Evolutionary conservation across 352 stramenopile genomes (phyloP), one percentile per base, ranked within the genome.

Genomic region (Paralagenidium karlingii): DNA sequence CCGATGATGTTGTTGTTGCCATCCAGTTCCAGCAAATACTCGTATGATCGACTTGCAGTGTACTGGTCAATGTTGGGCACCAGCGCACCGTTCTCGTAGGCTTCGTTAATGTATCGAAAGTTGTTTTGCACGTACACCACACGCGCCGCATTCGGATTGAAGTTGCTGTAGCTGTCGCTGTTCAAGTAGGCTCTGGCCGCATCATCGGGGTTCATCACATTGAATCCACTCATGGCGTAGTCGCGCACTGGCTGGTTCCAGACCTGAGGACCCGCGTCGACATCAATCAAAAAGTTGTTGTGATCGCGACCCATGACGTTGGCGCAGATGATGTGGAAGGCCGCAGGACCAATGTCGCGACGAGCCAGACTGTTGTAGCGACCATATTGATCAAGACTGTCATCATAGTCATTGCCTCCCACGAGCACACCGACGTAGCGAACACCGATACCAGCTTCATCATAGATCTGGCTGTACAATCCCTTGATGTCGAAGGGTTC

Each of bases 211-310:
- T 27, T 34, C 25, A 53, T 24, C 36, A 47, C 36, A 0, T 46
- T 33, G 8, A 24, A 18, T 2, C 22, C 30, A 25, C 49, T 34
- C 21, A 45, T 30, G 8, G 24, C 44, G 42, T 68, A 71, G 40
- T 58, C 56, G 28, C 63, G 52, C 30, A 82, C 55, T 7, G 65
- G 65, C 41, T 78, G 63, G 54, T 82, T 80, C 63, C 65, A 80
- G n/a, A 81, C 66, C 38, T 66, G 38, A 0, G 36, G 24, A 16
- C 51, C 53, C 3, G 57, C 48, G 1, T 42, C 40, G 1, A 68
- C 54, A 31, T 82, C 68, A 5, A 61, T 39, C 1, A 82, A 39
- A 38, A 76, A 76, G 1, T 51, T 38, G 7, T 43, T 2, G 13
- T 62, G 61, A 10, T 61, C 41, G 5, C 50, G 55, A 2, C 58